A percentile compares a stretch with the other conserved stretches of the same genome.
Conservation (phyloP, 2,329 filamentous ascomycete genomes). For the Beauveria sp. region DNA sequence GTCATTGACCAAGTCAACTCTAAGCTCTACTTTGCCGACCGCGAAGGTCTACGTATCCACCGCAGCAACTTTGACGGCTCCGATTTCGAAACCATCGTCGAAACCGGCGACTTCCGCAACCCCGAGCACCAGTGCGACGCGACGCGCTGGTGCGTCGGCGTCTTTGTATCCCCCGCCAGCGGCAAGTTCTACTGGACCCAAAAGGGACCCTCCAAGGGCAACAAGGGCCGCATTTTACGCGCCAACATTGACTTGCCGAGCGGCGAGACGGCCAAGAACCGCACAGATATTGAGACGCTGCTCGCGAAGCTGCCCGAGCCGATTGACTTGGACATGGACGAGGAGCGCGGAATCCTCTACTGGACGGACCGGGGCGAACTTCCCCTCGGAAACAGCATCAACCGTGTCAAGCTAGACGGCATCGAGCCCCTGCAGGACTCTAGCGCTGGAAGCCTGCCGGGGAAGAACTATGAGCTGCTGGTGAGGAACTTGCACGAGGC, state of each 20-base stretch:
- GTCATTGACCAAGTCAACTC: conserved; percentile 19
- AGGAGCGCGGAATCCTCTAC: conserved; percentile 37
- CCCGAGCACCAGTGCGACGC: conserved; percentile 22
- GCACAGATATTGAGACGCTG: conserved; percentile 36
- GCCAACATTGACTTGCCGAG: conserved; percentile 34
- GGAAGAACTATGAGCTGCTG: conserved; percentile 22
- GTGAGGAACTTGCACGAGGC: conserved; percentile 35
- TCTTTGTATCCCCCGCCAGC: conserved; percentile 35
- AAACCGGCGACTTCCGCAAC: conserved; percentile 22
- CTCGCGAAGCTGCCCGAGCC: conserved; percentile 43
- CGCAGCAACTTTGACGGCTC: conserved; percentile 33
- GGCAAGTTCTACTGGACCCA: conserved; percentile 53
- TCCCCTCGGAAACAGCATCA: conserved; percentile 46
- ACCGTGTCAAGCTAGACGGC: conserved; percentile 19
- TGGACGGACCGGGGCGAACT: conserved; percentile 56
- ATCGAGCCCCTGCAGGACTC: conserved; percentile 1
- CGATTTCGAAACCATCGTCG: conserved; percentile 31
- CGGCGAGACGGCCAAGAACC: conserved; percentile 24
- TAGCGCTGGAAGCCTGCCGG: not conserved
- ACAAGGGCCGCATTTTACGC: conserved; percentile 43
- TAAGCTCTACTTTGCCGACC: conserved; percentile 36
- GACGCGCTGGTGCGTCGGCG: conserved; percentile 47
- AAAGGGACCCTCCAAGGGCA: conserved; percentile 46
- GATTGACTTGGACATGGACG: conserved; percentile 50
- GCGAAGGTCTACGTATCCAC: conserved; percentile 35